These are phyloP conservation scores for Tetrahymena malaccensis DNA, from an alignment of 73 alveolate species.

Conservation along the genomic window DNA sequence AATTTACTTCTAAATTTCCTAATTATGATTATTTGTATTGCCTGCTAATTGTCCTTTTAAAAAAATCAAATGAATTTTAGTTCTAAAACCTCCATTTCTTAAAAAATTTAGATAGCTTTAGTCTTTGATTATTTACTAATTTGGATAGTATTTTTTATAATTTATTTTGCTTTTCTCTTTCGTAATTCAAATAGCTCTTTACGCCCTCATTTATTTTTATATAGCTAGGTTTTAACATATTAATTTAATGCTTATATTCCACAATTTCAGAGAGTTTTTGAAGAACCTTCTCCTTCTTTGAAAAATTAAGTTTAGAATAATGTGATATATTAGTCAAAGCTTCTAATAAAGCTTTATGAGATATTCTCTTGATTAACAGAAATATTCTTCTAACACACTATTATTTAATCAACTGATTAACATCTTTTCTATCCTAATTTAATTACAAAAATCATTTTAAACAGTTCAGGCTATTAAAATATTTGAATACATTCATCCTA, in stretches of 20 bases:
- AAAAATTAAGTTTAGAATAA: not conserved
- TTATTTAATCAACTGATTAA: not conserved
- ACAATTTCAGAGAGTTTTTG: not conserved
- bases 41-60: not conserved
- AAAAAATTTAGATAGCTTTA: not conserved
- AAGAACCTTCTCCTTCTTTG: not conserved
- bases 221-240: not conserved
- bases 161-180: not conserved
- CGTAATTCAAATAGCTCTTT: not conserved
- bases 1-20: not conserved
- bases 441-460: not conserved
- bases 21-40: not conserved
- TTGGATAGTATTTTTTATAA: not conserved
- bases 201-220: not conserved
- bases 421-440: not conserved
- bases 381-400: not conserved
- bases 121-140: not conserved
- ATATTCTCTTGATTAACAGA: not conserved
- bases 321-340: not conserved
- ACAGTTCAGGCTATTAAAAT: not conserved
- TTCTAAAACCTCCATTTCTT: not conserved
- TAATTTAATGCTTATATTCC: not conserved
- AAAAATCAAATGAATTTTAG: not conserved
- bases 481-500: not conserved
- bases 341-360: not conserved